Base-by-base conservation (phyloP, 129 eudicot species). In the carrot (Daucus carota) region DNA sequence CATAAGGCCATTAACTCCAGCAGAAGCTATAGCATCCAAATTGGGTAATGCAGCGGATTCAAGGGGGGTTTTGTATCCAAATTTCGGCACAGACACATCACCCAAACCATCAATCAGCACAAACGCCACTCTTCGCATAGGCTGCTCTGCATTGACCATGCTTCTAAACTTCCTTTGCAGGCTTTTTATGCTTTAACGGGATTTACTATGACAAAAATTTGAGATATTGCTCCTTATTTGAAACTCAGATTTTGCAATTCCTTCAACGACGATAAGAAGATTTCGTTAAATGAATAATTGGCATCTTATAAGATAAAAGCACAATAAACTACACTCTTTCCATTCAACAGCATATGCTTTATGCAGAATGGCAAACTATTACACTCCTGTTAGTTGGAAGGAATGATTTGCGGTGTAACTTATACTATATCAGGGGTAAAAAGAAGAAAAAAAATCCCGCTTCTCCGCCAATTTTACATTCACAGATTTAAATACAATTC, bases 1-100 rank as follows among this genome's bases (percentile, higher is more conserved):
- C 98, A 94, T 94, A 43, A 94, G 87, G 52, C 98, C 97, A 75
- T 89, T 91, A 20, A 94, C 87, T 48, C 98, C 98, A 52, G 98
- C 90, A 50, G 93, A 94, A 79, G 96, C 97, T 76, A 94, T 84
- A 12, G 92, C 93, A 75, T 94, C 92, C 77, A 94, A 83, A 76
- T 91, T 94, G 13, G 93, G 96, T 59, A 87, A 68, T 33, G 83
- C 80, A 0, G 98, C 98, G 20, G 85, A 87, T 87, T 94, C 86
- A 44, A 91, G 70, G 18, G 98, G 97, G 17, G 98, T 91, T 80
- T 83, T 94, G 43, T 87, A 83, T 3, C 97, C 96, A 66, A 91
- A 91, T 75, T 84, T 75, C 20, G 98, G 97, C 32, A 94, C 69
- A 4, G 98, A 89, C 29, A 94, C 98, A 77, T 94, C 98, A n/a